Conservation (phyloP, 352 stramenopile genomes). For the Elongisporangium anandrum region DNA sequence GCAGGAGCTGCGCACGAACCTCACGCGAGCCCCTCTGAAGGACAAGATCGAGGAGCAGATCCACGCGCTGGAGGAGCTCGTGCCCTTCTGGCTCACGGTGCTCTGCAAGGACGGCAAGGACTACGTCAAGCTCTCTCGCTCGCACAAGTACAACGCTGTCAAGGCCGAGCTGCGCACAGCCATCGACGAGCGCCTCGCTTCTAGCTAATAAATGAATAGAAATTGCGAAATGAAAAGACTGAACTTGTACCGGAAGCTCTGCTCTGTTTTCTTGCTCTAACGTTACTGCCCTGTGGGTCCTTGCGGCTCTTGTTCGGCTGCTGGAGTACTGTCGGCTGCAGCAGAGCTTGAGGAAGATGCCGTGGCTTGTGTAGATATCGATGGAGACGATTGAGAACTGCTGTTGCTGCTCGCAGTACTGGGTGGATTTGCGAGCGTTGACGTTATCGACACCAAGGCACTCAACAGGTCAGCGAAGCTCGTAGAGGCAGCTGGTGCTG, state of each 20-base stretch:
- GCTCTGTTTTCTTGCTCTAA: too few relatives aligned
- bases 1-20: constrained; percentile 33
- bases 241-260: too few relatives aligned
- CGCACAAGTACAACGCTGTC: constrained; percentile 66
- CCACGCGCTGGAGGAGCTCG: constrained; percentile 55
- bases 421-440: background rate
- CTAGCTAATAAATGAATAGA: background rate
- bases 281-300: background rate
- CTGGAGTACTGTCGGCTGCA: background rate
- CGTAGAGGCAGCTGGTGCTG: background rate
- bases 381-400: background rate
- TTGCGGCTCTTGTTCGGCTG: background rate
- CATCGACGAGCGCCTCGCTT: constrained; percentile 15
- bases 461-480: background rate
- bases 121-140: constrained; percentile 53
- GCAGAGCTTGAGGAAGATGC: background rate
- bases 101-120: constrained; percentile 56
- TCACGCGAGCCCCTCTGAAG: constrained; percentile 45
- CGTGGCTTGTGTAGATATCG: background rate
- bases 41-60: constrained; percentile 66
- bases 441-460: background rate
- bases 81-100: constrained; percentile 75
- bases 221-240: background rate
- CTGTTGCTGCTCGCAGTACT: background rate
- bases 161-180: constrained; percentile 51